phyloP scores from a whole-genome alignment of 2,329 filamentous ascomycete genomes.

The Pyrenochaeta sp. region DNA sequence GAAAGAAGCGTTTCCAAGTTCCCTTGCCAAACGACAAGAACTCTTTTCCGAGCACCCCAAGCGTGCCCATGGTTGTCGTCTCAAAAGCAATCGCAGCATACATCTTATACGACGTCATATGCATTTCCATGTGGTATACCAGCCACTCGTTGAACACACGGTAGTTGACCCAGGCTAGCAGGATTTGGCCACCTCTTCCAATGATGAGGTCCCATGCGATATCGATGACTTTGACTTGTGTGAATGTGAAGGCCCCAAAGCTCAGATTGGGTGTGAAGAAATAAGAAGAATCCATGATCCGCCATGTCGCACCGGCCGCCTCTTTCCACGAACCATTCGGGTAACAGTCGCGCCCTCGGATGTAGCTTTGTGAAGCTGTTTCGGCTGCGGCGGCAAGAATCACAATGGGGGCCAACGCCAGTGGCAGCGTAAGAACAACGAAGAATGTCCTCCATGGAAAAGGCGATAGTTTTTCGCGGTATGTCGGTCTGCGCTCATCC shows the following conservation, averaged over 20 bases:
- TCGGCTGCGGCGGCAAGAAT: conserved; percentile 39
- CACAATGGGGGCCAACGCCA: conserved; percentile 35
- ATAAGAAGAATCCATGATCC: conserved; percentile 46
- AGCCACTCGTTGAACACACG: conserved; percentile 49
- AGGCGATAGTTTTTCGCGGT: conserved; percentile 15
- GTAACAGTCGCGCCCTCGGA: conserved; percentile 38
- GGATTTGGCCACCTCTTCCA: conserved; percentile 46
- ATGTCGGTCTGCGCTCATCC: conserved; percentile 3
- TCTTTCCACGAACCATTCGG: conserved; percentile 45
- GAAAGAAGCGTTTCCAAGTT: conserved; percentile 38
- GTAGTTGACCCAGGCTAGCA: conserved; percentile 47
- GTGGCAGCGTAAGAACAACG: conserved; percentile 25
- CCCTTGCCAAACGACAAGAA: conserved; percentile 32
- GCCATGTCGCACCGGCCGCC: conserved; percentile 37
- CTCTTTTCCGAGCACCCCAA: conserved; percentile 43
- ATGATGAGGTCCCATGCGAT: conserved; percentile 50
- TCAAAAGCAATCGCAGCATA: conserved; percentile 39
- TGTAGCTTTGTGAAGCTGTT: conserved; percentile 35
- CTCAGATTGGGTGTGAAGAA: conserved; percentile 45
- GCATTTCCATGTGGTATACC: conserved; percentile 45
- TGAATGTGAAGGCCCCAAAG: conserved; percentile 45
- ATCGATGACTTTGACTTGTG: conserved; percentile 49
- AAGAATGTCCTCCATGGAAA: conserved; percentile 35
- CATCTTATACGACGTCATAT: conserved; percentile 41
- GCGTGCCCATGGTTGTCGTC: conserved; percentile 38